These are phyloP conservation scores for Fusarium nisikadoi DNA, from an alignment of 2,329 filamentous ascomycete species.

Conservation along the genomic window DNA sequence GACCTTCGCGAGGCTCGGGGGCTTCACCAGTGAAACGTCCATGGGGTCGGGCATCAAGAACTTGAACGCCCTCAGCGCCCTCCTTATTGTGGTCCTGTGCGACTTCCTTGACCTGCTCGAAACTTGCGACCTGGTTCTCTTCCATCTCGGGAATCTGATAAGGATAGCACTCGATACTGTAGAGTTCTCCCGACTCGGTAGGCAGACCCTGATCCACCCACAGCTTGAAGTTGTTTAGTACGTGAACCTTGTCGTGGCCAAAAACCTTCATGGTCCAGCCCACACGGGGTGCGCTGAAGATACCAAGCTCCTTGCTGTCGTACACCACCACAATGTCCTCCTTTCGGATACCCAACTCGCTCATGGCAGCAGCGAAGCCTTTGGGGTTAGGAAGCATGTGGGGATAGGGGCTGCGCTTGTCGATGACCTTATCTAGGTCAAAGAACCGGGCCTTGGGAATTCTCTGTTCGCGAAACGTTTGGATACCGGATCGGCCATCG, in stretches of 20 bases:
- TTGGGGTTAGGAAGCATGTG: conserved; percentile 92
- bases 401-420: conserved; percentile 87
- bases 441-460: conserved; percentile 96
- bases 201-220: conserved; percentile 89
- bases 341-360: conserved; percentile 82
- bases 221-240: conserved; percentile 95
- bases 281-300: conserved; percentile 93
- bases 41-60: conserved; percentile 84
- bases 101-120: conserved; percentile 83
- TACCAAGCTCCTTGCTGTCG: conserved; percentile 88
- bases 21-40: conserved; percentile 85
- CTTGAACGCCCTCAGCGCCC: conserved; percentile 83
- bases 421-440: conserved; percentile 91
- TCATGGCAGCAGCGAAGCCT: conserved; percentile 88
- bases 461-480: conserved; percentile 82
- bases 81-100: conserved; percentile 83
- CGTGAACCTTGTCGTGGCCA: conserved; percentile 86
- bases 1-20: conserved; percentile 85
- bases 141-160: conserved; percentile 73
- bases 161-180: conserved; percentile 71
- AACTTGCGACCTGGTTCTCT: conserved; percentile 75
- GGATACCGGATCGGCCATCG: conserved; percentile 81
- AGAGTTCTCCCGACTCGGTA: conserved; percentile 81
- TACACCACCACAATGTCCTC: conserved; percentile 96
- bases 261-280: conserved; percentile 94